Base-by-base conservation (phyloP, 192 early-diverging fungal genomes). In the Linnemannia zychae region DNA sequence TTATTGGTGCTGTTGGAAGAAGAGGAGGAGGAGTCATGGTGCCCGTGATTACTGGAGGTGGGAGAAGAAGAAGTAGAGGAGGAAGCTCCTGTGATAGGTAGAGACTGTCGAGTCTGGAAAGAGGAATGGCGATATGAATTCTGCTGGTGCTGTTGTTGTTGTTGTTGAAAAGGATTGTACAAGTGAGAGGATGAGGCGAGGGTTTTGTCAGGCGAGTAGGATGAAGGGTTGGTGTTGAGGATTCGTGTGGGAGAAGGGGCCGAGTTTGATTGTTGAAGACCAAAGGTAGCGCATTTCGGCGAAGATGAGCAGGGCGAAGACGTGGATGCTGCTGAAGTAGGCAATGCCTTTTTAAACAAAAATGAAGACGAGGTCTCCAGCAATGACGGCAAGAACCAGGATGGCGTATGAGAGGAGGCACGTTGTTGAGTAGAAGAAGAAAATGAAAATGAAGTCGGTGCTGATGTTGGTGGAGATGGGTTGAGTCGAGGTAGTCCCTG, bases 281-380 rank as follows among this genome's bases (percentile, higher is more conserved):
- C 57, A 31, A 31, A 28, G 7, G 28, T 46, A 11, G 31, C 40
- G 1, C 46, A 31, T 36, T 46, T 48, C 9, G 33, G 20, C 37
- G 71, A 72, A 1, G 71, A 34, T 17, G 22, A 34, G 16, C 0
- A 33, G 7, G 28, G 28, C 24, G 71, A 57, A 15, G 50, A 53
- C 31, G 33, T 50, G 11, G 53, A 71, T 12, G 28, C 12, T n/a
- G 12, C 24, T n/a, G 71, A 28, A 34, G 48, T 74, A 0, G 36
- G 18, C 4, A 66, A 7, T 20, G 70, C 28, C 24, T 73, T 72
- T 20, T 77, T 76, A 63, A 77, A 77, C 38, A 81, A 66, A 18
- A 71, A 75, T 28, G 80, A 82, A 0, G 80, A 75, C 4, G 81
- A 52, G 0, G 72, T 46, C 15, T 82, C 81, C 22, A 76, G 13